phyloP scores from a whole-genome alignment of 2,329 filamentous ascomycete species.

The Apiospora saccharicola region DNA sequence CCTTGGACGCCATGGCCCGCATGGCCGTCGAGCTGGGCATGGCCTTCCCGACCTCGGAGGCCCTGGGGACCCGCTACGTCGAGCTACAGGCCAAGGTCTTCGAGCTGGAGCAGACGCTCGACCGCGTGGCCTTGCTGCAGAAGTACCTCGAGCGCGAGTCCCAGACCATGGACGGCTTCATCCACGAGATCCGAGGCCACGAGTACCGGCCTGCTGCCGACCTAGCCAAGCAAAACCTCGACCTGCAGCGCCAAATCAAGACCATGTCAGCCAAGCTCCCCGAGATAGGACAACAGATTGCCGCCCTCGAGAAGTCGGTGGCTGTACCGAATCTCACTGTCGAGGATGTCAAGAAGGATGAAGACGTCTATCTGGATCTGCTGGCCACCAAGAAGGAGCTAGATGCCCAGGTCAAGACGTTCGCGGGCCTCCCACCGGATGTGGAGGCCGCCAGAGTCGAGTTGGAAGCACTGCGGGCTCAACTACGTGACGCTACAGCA shows the following conservation, averaged over 20 bases:
- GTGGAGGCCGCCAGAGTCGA: slow-evolving; percentile 72
- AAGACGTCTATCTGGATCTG: slow-evolving; percentile 65
- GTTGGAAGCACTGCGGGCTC: slow-evolving; percentile 70
- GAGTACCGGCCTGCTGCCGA: slow-evolving; percentile 63
- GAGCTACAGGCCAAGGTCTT: slow-evolving; percentile 62
- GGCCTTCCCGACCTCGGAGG: slow-evolving; percentile 54
- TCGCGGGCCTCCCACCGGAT: slow-evolving; percentile 77
- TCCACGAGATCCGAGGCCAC: slow-evolving; percentile 52
- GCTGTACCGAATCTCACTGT: slow-evolving; percentile 49
- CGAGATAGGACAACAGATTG: slow-evolving; percentile 68
- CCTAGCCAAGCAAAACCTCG: slow-evolving; percentile 74
- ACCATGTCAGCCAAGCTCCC: slow-evolving; percentile 69
- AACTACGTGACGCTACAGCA: slow-evolving; percentile 67
- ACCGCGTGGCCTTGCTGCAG: slow-evolving; percentile 63
- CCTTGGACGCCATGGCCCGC: slow-evolving; percentile 65
- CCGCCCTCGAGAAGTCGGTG: slow-evolving; percentile 47
- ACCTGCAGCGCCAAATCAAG: slow-evolving; percentile 76
- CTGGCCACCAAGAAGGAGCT: slow-evolving; percentile 65
- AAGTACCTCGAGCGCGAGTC: slow-evolving; percentile 62
- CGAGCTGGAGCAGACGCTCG: slow-evolving; percentile 62
- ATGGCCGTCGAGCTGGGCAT: slow-evolving; percentile 59
- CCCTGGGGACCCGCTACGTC: slow-evolving; percentile 60
- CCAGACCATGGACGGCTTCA: slow-evolving; percentile 46
- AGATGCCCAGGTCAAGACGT: slow-evolving; percentile 69
- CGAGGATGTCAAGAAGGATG: slow-evolving; percentile 64